These are phyloP conservation scores for Candida parachauliodes DNA, from an alignment of 805 yeast species.

Conservation along the genomic window DNA sequence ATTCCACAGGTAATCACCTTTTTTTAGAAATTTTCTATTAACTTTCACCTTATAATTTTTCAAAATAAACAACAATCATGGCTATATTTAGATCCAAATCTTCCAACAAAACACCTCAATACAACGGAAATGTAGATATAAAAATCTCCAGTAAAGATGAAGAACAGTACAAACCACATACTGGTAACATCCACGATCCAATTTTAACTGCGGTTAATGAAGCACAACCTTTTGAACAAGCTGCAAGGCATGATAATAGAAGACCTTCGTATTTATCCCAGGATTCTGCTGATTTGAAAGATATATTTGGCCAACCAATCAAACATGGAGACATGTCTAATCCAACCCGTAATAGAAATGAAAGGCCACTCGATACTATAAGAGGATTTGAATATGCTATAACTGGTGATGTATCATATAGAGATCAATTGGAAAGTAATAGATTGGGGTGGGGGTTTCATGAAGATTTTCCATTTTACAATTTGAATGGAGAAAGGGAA, in stretches of 20 bases:
- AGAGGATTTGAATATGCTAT: conserved; percentile 91
- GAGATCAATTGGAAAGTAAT: conserved; percentile 76
- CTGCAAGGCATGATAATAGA: conserved; percentile 29
- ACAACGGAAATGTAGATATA: conserved; percentile 19
- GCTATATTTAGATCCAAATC: conserved; percentile 32
- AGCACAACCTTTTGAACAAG: conserved; percentile 87
- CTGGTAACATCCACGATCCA: conserved; percentile 76
- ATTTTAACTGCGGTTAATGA: conserved; percentile 88
- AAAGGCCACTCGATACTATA: conserved; percentile 94
- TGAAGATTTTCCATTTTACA: conserved; percentile 63
- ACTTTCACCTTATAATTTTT: neutral
- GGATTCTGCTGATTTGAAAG: conserved; percentile 58
- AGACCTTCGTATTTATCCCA: conserved; percentile 43
- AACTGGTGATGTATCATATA: conserved; percentile 78
- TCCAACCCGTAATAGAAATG: conserved; percentile 90
- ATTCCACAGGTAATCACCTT: too few relatives aligned
- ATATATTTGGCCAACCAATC: conserved; percentile 83
- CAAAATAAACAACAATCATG: too few relatives aligned
- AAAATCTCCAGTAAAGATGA: conserved; percentile 20
- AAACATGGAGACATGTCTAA: conserved; percentile 80
- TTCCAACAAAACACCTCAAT: conserved; percentile 16
- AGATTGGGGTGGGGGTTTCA: conserved; percentile 85
- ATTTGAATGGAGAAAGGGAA: conserved; percentile 26
- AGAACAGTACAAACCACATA: conserved; percentile 54
- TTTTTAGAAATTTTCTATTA: too few relatives aligned